Percentiles rank a stretch among this genome's conserved stretches.
These are phyloP conservation scores for Pisolithus orientalis DNA, from an alignment of 768 basidiomycete genomes.

Conservation along the genomic window DNA sequence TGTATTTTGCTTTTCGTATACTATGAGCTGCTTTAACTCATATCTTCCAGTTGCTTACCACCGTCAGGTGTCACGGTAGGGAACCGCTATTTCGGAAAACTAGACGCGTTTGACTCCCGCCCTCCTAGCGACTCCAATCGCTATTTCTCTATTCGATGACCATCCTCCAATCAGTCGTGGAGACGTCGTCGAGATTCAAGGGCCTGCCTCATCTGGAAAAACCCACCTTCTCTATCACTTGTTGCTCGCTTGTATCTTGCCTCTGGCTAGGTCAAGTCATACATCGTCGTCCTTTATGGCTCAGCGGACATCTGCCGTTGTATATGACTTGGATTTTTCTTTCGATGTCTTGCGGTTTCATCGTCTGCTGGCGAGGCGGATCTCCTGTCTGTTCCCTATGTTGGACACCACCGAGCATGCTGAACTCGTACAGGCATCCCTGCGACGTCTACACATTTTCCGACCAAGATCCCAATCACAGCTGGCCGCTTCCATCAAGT, in stretches of 20 bases:
- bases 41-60: slow-evolving; percentile 37
- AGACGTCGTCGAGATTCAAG: slow-evolving; percentile 73
- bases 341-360: slow-evolving; percentile 56
- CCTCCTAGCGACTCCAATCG: slow-evolving; percentile 24
- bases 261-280: slow-evolving; percentile 22
- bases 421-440: slow-evolving; percentile 30
- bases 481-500: slow-evolving; percentile 59
- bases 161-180: slow-evolving; percentile 38
- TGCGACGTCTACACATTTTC: slow-evolving; percentile 63
- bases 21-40: slow-evolving; percentile 4
- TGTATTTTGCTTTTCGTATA: slow-evolving; percentile 7
- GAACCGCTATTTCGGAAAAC: neutral
- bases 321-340: slow-evolving; percentile 65
- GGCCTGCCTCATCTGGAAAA: slow-evolving; percentile 69
- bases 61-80: slow-evolving; percentile 35
- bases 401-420: slow-evolving; percentile 13
- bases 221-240: slow-evolving; percentile 70
- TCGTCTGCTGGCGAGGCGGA: slow-evolving; percentile 43
- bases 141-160: slow-evolving; percentile 31
- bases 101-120: neutral
- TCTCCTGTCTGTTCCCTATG: slow-evolving; percentile 30
- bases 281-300: slow-evolving; percentile 38
- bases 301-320: slow-evolving; percentile 57
- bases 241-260: slow-evolving; percentile 52
- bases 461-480: slow-evolving; percentile 60